phyloP scores from a whole-genome alignment of 2,329 filamentous ascomycete genomes.

The Aspergillaceae sp. region DNA sequence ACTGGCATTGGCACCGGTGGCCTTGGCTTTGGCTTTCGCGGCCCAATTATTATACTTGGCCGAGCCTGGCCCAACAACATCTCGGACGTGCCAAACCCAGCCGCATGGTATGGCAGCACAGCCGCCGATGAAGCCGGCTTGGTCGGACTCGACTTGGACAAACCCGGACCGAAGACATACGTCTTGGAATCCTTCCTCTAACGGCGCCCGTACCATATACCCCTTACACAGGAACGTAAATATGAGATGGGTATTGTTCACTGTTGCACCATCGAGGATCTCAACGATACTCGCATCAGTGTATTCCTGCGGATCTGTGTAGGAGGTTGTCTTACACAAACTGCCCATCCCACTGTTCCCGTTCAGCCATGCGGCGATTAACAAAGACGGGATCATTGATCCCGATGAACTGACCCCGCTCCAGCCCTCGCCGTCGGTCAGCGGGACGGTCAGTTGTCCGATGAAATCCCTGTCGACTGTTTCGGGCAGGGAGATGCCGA shows the following conservation, averaged over 20 bases:
- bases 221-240: slow-evolving; percentile 12
- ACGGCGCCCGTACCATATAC: slow-evolving; percentile 9
- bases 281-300: slow-evolving; percentile 6
- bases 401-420: slow-evolving; percentile 11
- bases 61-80: slow-evolving; percentile 9
- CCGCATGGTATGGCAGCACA: slow-evolving; percentile 8
- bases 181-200: slow-evolving; percentile 4
- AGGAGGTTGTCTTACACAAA: slow-evolving; percentile 7
- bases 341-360: slow-evolving; percentile 7
- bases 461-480: slow-evolving; percentile 8
- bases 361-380: slow-evolving; percentile 11
- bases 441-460: slow-evolving; percentile 10
- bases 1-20: neutral
- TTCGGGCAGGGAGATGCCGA: slow-evolving; percentile 11
- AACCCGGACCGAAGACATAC: slow-evolving; percentile 11
- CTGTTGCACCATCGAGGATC: slow-evolving; percentile 9
- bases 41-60: slow-evolving; percentile 12
- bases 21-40: slow-evolving; percentile 5
- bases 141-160: slow-evolving; percentile 9
- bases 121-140: slow-evolving; percentile 7
- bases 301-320: slow-evolving; percentile 7
- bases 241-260: slow-evolving; percentile 12
- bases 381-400: slow-evolving; percentile 8
- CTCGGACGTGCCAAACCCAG: slow-evolving; percentile 10
- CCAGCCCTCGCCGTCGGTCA: slow-evolving; percentile 10